Evolutionary conservation across 1,284 basidiomycete species (phyloP).

Genomic region (Trichosporon ovoides): DNA sequence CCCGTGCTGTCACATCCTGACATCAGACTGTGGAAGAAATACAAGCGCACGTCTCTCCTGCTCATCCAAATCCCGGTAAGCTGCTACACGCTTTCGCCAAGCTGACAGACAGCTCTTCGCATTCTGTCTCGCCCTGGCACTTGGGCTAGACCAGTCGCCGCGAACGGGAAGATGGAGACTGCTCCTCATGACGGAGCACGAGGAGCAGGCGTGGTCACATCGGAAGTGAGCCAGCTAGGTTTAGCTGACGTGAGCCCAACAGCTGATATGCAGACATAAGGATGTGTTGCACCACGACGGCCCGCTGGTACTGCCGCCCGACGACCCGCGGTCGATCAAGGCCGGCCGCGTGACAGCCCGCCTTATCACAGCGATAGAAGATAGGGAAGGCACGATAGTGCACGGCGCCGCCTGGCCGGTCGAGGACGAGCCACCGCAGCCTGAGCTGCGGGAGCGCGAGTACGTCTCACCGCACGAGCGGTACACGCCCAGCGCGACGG

Average conservation of each 20-base stretch:
- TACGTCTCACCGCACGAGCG: constrained; percentile 13
- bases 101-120: constrained; percentile 48
- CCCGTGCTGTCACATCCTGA: constrained; percentile 4
- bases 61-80: constrained; percentile 51
- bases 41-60: constrained; percentile 45
- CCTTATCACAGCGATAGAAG: constrained; percentile 47
- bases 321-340: constrained; percentile 45
- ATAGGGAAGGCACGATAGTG: constrained; percentile 46
- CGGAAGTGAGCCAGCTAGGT: constrained; percentile 48
- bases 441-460: no score
- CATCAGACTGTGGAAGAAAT: constrained; percentile 47
- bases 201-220: constrained; percentile 53
- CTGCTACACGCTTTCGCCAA: no score
- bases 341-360: constrained; percentile 45
- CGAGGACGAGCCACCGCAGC: constrained; percentile 31
- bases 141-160: constrained; percentile 52
- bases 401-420: constrained; percentile 49
- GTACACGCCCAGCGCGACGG: constrained; percentile 46
- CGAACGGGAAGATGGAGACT: constrained; percentile 52
- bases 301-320: constrained; percentile 45
- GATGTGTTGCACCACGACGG: constrained; percentile 50
- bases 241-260: no score
- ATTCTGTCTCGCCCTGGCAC: constrained; percentile 52
- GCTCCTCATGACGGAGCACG: constrained; percentile 52
- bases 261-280: constrained; percentile 40